These are phyloP conservation scores for Apocynum venetum DNA, from an alignment of 257 asterid species.

Conservation along the genomic window DNA sequence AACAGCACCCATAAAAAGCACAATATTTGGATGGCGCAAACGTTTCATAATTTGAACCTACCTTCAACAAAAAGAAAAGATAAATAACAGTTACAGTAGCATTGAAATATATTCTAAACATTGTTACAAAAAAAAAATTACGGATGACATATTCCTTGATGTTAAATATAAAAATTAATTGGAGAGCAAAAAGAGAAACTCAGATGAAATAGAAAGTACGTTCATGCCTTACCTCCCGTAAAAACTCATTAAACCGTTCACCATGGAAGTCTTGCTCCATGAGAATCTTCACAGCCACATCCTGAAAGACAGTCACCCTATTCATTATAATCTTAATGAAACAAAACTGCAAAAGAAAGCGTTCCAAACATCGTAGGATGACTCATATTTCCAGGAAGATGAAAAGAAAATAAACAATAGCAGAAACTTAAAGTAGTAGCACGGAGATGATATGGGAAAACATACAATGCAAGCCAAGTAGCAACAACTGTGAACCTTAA, in stretches of 20 bases:
- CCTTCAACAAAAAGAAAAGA: slow-evolving; percentile 27
- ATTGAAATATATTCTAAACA: not conserved
- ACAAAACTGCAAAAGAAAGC: slow-evolving; percentile 5
- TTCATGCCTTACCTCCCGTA: slow-evolving; percentile 58
- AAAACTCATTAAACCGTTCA: slow-evolving; percentile 67
- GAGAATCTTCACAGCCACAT: slow-evolving; percentile 96
- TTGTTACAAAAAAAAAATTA: not conserved
- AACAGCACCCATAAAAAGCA: slow-evolving; percentile 98
- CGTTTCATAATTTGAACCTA: slow-evolving; percentile 95
- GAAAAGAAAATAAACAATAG: not conserved
- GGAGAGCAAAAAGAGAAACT: slow-evolving; percentile 10
- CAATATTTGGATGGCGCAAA: slow-evolving; percentile 94
- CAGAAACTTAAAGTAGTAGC: not conserved
- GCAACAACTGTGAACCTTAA: not conserved
- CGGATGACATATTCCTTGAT: not conserved
- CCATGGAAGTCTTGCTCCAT: slow-evolving; percentile 89
- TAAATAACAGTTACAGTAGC: slow-evolving; percentile 11
- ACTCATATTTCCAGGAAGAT: not conserved
- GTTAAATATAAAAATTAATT: not conserved
- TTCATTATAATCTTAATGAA: slow-evolving; percentile 9
- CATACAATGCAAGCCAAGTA: slow-evolving; percentile 3
- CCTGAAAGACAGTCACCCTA: slow-evolving; percentile 47
- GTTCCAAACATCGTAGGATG: not conserved
- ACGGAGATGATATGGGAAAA: not conserved
- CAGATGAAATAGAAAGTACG: not conserved